phyloP scores from a whole-genome alignment of 108 stramenopile species.

The Parietichytrium sp. region DNA sequence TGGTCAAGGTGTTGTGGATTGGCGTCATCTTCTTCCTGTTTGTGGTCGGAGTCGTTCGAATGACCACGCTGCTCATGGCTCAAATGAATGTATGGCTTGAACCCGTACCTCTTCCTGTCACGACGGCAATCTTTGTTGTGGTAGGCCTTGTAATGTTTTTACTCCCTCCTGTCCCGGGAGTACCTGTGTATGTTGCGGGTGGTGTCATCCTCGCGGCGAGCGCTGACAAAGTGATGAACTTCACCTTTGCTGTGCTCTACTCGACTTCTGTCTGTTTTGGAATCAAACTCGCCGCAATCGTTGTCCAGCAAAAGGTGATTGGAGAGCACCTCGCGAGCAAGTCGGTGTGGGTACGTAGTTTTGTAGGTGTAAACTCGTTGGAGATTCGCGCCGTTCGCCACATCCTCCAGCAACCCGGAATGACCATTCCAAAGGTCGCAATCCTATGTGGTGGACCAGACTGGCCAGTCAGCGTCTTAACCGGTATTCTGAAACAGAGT shows the following conservation, averaged over 20 bases:
- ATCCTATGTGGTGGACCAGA: constrained; percentile 70
- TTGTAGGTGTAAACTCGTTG: constrained; percentile 61
- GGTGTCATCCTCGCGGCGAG: constrained; percentile 62
- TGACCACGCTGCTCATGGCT: constrained; percentile 66
- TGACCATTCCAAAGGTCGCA: constrained; percentile 61
- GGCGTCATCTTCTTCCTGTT: constrained; percentile 60
- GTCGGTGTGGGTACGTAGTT: constrained; percentile 58
- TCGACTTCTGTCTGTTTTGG: constrained; percentile 50
- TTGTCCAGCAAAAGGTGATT: constrained; percentile 66
- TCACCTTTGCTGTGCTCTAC: constrained; percentile 51
- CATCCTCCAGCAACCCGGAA: constrained; percentile 52
- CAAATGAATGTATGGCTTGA: constrained; percentile 39
- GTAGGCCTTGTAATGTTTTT: constrained; percentile 69
- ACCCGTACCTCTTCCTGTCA: constrained; percentile 45
- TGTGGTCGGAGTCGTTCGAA: constrained; percentile 56
- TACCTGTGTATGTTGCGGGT: constrained; percentile 66
- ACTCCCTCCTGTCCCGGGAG: constrained; percentile 69
- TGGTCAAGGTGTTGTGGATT: constrained; percentile 26
- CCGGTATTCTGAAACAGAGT: constrained; percentile 63
- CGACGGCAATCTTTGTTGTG: constrained; percentile 71
- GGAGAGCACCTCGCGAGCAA: constrained; percentile 58
- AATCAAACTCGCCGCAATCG: constrained; percentile 62
- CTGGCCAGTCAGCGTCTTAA: constrained; percentile 65
- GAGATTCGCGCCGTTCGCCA: constrained; percentile 59
- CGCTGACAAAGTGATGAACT: constrained; percentile 50